phyloP scores from a whole-genome alignment of 2,329 filamentous ascomycete genomes.

The Balansia obtecta region DNA sequence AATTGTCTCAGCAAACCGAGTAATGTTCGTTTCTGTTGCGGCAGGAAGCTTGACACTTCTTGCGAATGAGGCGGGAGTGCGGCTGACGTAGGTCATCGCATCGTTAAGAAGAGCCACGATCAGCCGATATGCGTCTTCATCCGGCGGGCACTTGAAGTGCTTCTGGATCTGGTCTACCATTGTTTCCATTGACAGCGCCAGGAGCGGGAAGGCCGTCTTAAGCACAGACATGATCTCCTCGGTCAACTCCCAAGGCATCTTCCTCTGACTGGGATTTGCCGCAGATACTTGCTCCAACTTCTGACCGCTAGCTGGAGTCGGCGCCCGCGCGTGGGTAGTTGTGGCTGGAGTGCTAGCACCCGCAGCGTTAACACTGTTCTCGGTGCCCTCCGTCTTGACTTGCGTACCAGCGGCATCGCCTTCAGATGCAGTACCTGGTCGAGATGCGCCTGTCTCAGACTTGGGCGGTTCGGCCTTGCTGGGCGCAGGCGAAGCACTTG shows the following conservation, averaged over 20 bases:
- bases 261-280: slow-evolving; percentile 36
- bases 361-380: slow-evolving; percentile 16
- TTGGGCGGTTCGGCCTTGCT: slow-evolving; percentile 39
- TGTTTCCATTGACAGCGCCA: slow-evolving; percentile 96
- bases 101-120: slow-evolving; percentile 98
- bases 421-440: slow-evolving; percentile 40
- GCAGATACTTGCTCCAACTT: slow-evolving; percentile 10
- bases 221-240: slow-evolving; percentile 92
- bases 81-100: slow-evolving; percentile 80
- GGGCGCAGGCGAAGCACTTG: slow-evolving; percentile 33
- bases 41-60: slow-evolving; percentile 81
- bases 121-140: slow-evolving; percentile 93
- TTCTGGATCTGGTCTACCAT: slow-evolving; percentile 99
- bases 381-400: slow-evolving; percentile 33
- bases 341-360: slow-evolving; percentile 13
- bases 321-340: slow-evolving; percentile 16
- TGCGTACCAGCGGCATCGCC: slow-evolving; percentile 26
- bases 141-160: slow-evolving; percentile 96
- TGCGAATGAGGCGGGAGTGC: slow-evolving; percentile 75
- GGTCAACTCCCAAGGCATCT: slow-evolving; percentile 90
- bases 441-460: slow-evolving; percentile 25
- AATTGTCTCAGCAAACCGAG: slow-evolving; percentile 90
- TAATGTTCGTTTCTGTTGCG: slow-evolving; percentile 93
- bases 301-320: slow-evolving; percentile 9
- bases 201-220: slow-evolving; percentile 90